A percentile compares a stretch with the other conserved stretches of the same genome.
These are phyloP conservation scores for Nothophaeocryptopus gaeumannii DNA, from an alignment of 2,329 filamentous ascomycete genomes.

Conservation along the genomic window DNA sequence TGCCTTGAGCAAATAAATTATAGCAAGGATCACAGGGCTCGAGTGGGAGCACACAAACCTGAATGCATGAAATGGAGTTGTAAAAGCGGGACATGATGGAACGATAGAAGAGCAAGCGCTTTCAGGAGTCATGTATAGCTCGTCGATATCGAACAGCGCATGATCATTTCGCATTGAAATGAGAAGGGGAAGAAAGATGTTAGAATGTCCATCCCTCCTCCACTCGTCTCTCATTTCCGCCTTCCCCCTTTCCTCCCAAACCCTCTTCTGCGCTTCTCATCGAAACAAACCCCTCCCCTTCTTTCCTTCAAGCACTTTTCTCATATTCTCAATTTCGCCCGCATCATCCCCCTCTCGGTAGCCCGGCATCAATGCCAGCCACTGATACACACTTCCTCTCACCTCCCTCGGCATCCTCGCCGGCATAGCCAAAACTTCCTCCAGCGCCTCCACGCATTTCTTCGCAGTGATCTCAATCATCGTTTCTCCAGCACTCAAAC, in stretches of 20 bases:
- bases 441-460: constrained; percentile 13
- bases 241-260: too few species aligned
- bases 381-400: constrained; percentile 14
- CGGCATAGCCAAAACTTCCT: constrained; percentile 12
- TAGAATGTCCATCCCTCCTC: too few species aligned
- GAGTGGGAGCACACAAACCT: not conserved
- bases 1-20: constrained; percentile 30
- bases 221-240: too few species aligned
- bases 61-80: not conserved
- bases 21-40: not conserved
- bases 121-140: too few species aligned
- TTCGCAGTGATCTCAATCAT: constrained; percentile 18
- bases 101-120: not conserved
- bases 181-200: too few species aligned
- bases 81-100: not conserved
- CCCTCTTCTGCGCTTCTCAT: too few species aligned
- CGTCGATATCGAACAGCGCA: too few species aligned
- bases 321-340: constrained; percentile 7
- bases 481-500: constrained; percentile 1
- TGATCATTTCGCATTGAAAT: too few species aligned
- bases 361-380: constrained; percentile 18
- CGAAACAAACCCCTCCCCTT: constrained; percentile 10
- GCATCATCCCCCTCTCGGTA: constrained; percentile 14
- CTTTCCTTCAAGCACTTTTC: constrained; percentile 8
- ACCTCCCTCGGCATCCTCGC: constrained; percentile 17